phyloP scores from a whole-genome alignment of 2,329 filamentous ascomycete genomes.

The Penicillium thymicola region DNA sequence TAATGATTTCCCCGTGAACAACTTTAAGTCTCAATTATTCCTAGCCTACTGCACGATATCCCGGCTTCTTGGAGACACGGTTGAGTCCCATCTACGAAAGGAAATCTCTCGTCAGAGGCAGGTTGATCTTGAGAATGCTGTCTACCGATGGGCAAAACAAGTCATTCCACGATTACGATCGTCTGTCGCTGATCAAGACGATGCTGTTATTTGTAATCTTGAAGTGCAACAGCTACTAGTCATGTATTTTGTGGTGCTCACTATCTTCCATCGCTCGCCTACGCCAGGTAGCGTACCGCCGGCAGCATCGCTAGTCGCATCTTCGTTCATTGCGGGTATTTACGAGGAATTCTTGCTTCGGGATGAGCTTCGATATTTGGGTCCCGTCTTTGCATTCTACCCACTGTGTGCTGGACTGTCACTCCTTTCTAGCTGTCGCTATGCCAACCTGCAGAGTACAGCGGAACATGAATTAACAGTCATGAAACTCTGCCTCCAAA shows the following conservation, averaged over 20 bases:
- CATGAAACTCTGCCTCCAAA: slow-evolving; percentile 29
- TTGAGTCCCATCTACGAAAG: slow-evolving; percentile 37
- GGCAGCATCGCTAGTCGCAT: slow-evolving; percentile 39
- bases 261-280: slow-evolving; percentile 40
- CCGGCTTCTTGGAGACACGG: slow-evolving; percentile 41
- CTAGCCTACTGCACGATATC: slow-evolving; percentile 40
- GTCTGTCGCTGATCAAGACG: slow-evolving; percentile 16
- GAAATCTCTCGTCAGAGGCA: slow-evolving; percentile 31
- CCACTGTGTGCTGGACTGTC: slow-evolving; percentile 40
- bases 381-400: slow-evolving; percentile 43
- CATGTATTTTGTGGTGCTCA: slow-evolving; percentile 40
- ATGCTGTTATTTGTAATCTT: slow-evolving; percentile 22
- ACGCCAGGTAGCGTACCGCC: slow-evolving; percentile 32
- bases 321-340: slow-evolving; percentile 43
- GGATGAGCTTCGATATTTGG: slow-evolving; percentile 41
- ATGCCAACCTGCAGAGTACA: slow-evolving; percentile 28
- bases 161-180: slow-evolving; percentile 23
- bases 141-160: slow-evolving; percentile 42
- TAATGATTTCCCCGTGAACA: slow-evolving; percentile 33
- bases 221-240: slow-evolving; percentile 38
- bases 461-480: slow-evolving; percentile 24
- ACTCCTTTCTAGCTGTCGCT: slow-evolving; percentile 40
- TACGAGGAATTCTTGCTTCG: slow-evolving; percentile 43
- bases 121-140: slow-evolving; percentile 37
- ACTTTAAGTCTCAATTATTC: slow-evolving; percentile 35